phyloP scores from a whole-genome alignment of 345 rosid species.

The Trapa bicornis region DNA sequence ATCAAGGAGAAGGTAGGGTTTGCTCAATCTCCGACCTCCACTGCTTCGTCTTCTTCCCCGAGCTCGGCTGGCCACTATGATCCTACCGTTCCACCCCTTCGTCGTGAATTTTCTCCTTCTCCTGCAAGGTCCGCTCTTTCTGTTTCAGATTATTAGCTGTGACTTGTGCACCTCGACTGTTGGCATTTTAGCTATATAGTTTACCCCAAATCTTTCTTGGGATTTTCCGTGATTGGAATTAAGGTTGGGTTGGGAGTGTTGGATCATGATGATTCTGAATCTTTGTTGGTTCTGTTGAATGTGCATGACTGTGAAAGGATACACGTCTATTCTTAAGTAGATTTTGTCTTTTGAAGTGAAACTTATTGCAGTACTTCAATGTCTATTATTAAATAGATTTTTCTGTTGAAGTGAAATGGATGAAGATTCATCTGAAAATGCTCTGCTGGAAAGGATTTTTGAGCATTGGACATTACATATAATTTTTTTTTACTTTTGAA shows the following conservation, averaged over 20 bases:
- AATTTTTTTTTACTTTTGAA: background rate
- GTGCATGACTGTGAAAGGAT: background rate
- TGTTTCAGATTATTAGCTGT: background rate
- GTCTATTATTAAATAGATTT: background rate
- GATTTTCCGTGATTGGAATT: background rate
- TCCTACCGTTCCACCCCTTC: constrained; percentile 32
- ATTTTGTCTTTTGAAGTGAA: background rate
- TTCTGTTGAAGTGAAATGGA: background rate
- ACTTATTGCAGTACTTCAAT: background rate
- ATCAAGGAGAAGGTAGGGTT: constrained; percentile 95
- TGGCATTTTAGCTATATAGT: background rate
- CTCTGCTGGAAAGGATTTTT: background rate
- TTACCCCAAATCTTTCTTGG: constrained; percentile 2
- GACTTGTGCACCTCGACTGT: background rate
- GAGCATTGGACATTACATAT: background rate
- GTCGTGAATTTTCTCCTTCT: constrained; percentile 31
- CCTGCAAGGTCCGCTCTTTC: constrained; percentile 45
- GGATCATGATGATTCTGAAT: background rate
- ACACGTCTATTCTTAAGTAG: background rate
- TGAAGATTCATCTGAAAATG: background rate
- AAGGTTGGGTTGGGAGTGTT: background rate
- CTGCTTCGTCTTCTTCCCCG: constrained; percentile 42
- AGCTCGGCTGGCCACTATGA: constrained; percentile 28
- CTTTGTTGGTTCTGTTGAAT: constrained; percentile 4
- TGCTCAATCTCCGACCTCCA: constrained; percentile 53